phyloP scores from a whole-genome alignment of 768 basidiomycete genomes.

The Suillus brevipes region DNA sequence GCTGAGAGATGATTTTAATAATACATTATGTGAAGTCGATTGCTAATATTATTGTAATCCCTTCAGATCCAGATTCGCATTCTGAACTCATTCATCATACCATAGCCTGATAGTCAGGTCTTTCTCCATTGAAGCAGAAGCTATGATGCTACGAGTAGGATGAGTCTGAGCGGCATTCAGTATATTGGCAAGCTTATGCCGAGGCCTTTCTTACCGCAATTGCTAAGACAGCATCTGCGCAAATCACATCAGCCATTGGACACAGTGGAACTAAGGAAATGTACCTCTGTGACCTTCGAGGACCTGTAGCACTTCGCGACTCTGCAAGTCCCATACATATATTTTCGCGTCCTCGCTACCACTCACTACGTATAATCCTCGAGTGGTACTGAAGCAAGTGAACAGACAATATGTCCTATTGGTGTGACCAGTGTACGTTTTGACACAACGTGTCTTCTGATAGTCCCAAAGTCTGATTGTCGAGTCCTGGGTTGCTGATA shows the following conservation, averaged over 20 bases:
- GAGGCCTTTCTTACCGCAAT: conserved; percentile 56
- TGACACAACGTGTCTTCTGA: conserved; percentile 85
- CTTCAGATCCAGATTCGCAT: neutral
- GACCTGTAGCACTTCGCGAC: conserved; percentile 69
- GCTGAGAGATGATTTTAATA: neutral
- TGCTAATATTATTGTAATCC: neutral
- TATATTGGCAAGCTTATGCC: neutral
- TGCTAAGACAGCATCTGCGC: conserved; percentile 65
- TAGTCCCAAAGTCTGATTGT: conserved; percentile 95
- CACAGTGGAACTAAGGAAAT: conserved; percentile 10
- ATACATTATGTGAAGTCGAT: neutral
- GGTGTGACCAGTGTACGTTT: conserved; percentile 86
- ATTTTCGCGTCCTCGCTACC: conserved; percentile 91
- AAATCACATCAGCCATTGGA: conserved; percentile 1
- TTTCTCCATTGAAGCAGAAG: conserved; percentile 88
- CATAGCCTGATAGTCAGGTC: conserved; percentile 84
- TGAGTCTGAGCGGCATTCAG: conserved; percentile 58
- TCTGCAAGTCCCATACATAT: conserved; percentile 89
- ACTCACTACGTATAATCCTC: conserved; percentile 72
- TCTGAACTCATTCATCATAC: conserved; percentile 51
- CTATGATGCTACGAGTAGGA: conserved; percentile 72
- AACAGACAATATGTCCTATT: conserved; percentile 85
- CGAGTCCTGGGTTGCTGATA: conserved; percentile 92
- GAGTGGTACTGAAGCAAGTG: conserved; percentile 59
- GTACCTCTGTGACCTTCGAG: conserved; percentile 81